A percentile compares a stretch with the other conserved stretches of the same genome.
Conservation (phyloP, 2,329 filamentous ascomycete species). For the Hymenoscyphus occultus region DNA sequence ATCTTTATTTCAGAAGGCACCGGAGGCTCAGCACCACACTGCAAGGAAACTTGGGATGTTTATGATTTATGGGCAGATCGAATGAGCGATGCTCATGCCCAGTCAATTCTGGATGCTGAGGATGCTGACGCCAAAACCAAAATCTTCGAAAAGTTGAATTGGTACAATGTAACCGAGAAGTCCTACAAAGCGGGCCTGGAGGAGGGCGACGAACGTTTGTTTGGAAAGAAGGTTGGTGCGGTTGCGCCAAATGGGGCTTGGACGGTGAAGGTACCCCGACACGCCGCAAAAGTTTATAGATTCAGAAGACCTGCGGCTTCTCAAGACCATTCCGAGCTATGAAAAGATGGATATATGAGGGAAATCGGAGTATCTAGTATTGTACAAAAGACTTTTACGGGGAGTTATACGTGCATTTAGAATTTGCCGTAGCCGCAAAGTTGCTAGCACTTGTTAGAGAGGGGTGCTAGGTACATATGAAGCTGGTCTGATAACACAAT, state of each 20-base stretch:
- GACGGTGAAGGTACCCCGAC: constrained; percentile 42
- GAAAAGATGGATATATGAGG: not conserved
- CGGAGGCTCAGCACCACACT: constrained; percentile 40
- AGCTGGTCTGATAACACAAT: too few species aligned
- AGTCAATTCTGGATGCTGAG: constrained; percentile 41
- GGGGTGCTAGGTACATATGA: too few species aligned
- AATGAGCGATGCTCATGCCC: constrained; percentile 45
- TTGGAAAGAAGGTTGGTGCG: constrained; percentile 44
- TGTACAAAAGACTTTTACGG: too few species aligned
- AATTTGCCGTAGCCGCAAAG: too few species aligned
- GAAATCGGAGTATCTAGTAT: too few species aligned
- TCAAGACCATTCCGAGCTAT: not conserved
- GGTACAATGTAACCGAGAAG: constrained; percentile 46
- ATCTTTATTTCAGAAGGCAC: constrained; percentile 48
- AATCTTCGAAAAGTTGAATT: constrained; percentile 20
- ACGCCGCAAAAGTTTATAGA: constrained; percentile 43
- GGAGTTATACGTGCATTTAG: too few species aligned
- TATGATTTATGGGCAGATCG: constrained; percentile 52
- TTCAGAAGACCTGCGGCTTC: not conserved
- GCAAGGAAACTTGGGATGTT: constrained; percentile 45
- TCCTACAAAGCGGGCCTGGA: constrained; percentile 45
- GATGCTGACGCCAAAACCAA: constrained; percentile 8
- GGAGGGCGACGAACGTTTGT: constrained; percentile 42
- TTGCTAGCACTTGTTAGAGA: too few species aligned
- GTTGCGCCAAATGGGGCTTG: constrained; percentile 41